Percentiles rank a stretch among this genome's conserved stretches.
Conservation (phyloP, 331 rosid genomes). For the Dryas integrifolia region DNA sequence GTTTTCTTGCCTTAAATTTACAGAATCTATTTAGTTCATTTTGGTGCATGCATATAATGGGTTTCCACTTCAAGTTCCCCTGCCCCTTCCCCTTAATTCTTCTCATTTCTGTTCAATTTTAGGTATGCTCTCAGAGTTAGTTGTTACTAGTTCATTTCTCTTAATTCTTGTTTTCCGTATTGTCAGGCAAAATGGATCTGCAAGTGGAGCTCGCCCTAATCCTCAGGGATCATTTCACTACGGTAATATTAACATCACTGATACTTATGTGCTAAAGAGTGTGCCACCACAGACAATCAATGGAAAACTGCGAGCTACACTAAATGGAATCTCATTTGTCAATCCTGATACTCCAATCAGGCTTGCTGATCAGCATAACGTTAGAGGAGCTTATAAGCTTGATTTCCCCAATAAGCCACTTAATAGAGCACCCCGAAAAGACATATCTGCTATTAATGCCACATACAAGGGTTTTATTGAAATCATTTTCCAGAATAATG, state of each 20-base stretch:
- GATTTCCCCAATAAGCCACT: constrained; percentile 73
- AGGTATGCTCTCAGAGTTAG: background rate
- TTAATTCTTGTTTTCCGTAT: constrained; percentile 2
- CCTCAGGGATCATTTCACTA: constrained; percentile 93
- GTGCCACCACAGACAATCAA: constrained; percentile 46
- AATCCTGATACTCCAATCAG: constrained; percentile 69
- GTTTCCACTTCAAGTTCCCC: background rate
- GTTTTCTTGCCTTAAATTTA: background rate
- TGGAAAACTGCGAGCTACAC: constrained; percentile 53
- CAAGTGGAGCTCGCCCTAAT: constrained; percentile 97
- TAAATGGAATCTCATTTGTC: constrained; percentile 77
- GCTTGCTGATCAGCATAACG: constrained; percentile 61
- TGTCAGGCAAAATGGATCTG: constrained; percentile 69
- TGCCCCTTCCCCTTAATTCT: background rate
- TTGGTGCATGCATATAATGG: background rate
- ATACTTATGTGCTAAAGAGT: constrained; percentile 55
- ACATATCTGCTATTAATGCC: constrained; percentile 74
- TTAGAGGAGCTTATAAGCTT: constrained; percentile 72
- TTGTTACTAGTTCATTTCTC: background rate
- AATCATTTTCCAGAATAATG: constrained; percentile 76
- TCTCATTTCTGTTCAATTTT: background rate
- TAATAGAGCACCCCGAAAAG: constrained; percentile 48
- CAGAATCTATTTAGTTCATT: background rate
- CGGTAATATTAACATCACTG: constrained; percentile 70
- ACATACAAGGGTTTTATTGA: constrained; percentile 82